phyloP scores from a whole-genome alignment of 2,329 filamentous ascomycete genomes.

The Venturia carpophila region DNA sequence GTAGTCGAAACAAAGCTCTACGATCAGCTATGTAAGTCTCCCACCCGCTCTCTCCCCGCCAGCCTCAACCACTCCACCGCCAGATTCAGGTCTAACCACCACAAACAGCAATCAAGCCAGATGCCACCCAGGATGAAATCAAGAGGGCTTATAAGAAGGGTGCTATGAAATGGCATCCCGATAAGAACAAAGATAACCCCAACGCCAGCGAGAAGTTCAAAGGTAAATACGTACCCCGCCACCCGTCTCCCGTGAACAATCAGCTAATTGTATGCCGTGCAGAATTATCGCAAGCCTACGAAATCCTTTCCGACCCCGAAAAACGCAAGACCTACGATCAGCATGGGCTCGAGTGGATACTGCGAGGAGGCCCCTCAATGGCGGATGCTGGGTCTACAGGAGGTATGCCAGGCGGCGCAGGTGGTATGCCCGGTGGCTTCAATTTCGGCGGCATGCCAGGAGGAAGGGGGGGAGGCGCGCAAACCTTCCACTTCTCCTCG shows the following conservation, averaged over 20 bases:
- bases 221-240: slow-evolving; percentile 34
- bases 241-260: background rate
- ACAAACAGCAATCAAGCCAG: slow-evolving; percentile 56
- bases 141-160: slow-evolving; percentile 93
- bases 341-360: slow-evolving; percentile 86
- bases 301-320: slow-evolving; percentile 93
- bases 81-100: background rate
- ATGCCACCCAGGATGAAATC: slow-evolving; percentile 84
- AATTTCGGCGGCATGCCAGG: slow-evolving; percentile 44
- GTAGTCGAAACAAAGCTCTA: slow-evolving; percentile 94
- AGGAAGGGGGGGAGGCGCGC: slow-evolving; percentile 38
- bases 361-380: slow-evolving; percentile 59
- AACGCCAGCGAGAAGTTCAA: slow-evolving; percentile 90
- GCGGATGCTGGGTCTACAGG: slow-evolving; percentile 47
- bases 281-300: slow-evolving; percentile 93
- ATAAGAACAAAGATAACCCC: slow-evolving; percentile 94
- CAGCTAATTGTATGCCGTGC: background rate
- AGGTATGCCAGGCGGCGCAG: slow-evolving; percentile 50
- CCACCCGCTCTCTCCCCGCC: background rate
- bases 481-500: slow-evolving; percentile 59
- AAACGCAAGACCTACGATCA: slow-evolving; percentile 95
- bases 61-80: background rate
- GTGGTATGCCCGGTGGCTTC: slow-evolving; percentile 48
- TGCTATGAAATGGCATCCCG: slow-evolving; percentile 86
- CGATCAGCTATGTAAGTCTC: slow-evolving; percentile 57